phyloP scores from a whole-genome alignment of 208 protist genomes.

The Polymyxa betae region DNA sequence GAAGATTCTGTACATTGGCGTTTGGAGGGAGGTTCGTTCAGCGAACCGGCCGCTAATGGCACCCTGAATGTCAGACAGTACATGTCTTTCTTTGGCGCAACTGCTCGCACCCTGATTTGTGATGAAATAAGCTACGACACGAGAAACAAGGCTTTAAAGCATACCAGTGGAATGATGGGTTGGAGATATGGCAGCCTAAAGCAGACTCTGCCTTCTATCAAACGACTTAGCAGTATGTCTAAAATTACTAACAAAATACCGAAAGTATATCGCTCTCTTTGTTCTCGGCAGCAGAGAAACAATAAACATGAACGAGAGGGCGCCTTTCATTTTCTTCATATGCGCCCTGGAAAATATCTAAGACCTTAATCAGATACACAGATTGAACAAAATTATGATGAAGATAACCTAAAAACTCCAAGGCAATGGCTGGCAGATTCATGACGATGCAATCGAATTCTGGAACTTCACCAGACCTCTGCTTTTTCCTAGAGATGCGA shows the following conservation, averaged over 20 bases:
- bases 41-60: too few species aligned
- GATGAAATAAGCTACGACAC: neutral
- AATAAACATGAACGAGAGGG: constrained; percentile 7
- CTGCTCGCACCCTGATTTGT: neutral
- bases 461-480: constrained; percentile 58
- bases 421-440: constrained; percentile 93
- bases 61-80: constrained; percentile 10
- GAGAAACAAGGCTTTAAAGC: neutral
- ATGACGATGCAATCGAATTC: constrained; percentile 87
- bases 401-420: constrained; percentile 91
- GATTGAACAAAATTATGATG: neutral
- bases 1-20: too few species aligned
- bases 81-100: constrained; percentile 39
- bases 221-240: neutral
- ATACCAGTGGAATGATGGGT: constrained; percentile 31
- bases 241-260: neutral
- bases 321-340: neutral
- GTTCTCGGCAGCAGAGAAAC: constrained; percentile 31
- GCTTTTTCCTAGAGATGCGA: constrained; percentile 70
- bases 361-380: neutral
- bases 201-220: neutral
- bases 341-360: neutral
- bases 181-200: neutral
- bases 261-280: neutral
- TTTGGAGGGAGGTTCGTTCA: too few species aligned